Conservation (phyloP, 257 asterid genomes). For the Thymus quinquecostatus region DNA sequence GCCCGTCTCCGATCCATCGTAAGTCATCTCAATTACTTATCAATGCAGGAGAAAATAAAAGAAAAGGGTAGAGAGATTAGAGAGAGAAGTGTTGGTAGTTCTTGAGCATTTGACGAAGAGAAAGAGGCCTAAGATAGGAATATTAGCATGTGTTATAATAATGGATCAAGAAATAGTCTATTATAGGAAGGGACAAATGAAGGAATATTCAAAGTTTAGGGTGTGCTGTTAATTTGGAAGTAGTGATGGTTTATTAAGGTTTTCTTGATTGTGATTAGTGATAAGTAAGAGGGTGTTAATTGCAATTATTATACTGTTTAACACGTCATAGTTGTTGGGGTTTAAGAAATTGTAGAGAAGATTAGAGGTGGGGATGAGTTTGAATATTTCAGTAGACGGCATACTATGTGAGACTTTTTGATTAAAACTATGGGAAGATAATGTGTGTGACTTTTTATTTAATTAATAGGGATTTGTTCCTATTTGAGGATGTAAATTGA, state of each 20-base stretch:
- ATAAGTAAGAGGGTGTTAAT: constrained; percentile 21
- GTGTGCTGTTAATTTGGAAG: constrained; percentile 76
- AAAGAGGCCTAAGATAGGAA: constrained; percentile 30
- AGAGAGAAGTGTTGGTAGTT: constrained; percentile 12
- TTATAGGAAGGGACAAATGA: constrained; percentile 50
- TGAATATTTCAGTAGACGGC: constrained; percentile 66
- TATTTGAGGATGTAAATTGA: constrained; percentile 41
- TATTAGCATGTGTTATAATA: constrained; percentile 36
- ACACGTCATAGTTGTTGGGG: constrained; percentile 47
- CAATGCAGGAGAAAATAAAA: not conserved
- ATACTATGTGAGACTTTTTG: constrained; percentile 36
- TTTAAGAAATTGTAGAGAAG: constrained; percentile 28
- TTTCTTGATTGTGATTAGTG: constrained; percentile 28
- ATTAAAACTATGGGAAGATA: constrained; percentile 26
- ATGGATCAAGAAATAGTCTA: constrained; percentile 33
- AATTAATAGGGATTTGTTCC: constrained; percentile 25
- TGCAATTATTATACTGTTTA: constrained; percentile 18
- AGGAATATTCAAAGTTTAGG: constrained; percentile 51
- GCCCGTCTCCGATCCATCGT: constrained; percentile 61
- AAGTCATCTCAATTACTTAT: constrained; percentile 39
- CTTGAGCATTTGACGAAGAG: constrained; percentile 34
- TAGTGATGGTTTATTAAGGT: constrained; percentile 55
- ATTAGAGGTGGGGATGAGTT: constrained; percentile 32
- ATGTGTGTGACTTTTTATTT: not conserved
- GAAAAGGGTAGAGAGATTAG: constrained; percentile 3